phyloP scores from a whole-genome alignment of 148 eudicot species.

The Hydrangea macrophylla region DNA sequence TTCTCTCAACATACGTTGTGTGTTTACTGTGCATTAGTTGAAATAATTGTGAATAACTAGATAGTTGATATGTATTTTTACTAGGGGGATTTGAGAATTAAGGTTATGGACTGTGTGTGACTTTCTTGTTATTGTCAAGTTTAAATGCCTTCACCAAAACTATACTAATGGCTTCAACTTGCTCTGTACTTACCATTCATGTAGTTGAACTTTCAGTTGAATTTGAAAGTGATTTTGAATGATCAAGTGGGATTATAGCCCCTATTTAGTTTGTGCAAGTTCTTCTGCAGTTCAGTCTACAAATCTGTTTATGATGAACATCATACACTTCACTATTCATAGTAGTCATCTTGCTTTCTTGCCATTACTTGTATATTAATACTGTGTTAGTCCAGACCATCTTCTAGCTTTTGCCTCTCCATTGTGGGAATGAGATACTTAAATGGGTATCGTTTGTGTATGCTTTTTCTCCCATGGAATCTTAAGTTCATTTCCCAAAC shows the following conservation, averaged over 20 bases:
- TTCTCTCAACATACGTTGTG: too few relatives aligned
- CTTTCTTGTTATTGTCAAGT: too few relatives aligned
- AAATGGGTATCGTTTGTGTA: not conserved
- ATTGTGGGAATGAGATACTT: not conserved
- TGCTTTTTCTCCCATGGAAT: not conserved
- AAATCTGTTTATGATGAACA: too few relatives aligned
- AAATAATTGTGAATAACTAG: not conserved
- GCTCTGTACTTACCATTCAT: not conserved
- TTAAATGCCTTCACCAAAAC: too few relatives aligned
- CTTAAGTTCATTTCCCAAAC: slow-evolving; percentile 1
- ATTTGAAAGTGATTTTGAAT: not conserved
- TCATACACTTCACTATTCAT: not conserved
- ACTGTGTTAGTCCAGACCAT: not conserved
- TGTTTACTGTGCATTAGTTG: too few relatives aligned
- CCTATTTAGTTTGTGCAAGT: not conserved
- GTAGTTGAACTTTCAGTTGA: not conserved
- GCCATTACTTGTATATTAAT: not conserved
- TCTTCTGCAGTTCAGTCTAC: too few relatives aligned
- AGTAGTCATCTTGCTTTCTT: not conserved
- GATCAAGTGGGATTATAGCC: not conserved
- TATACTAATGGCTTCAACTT: too few relatives aligned
- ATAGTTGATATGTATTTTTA: too few relatives aligned
- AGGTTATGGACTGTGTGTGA: too few relatives aligned
- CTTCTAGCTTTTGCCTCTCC: not conserved
- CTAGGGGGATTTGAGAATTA: too few relatives aligned